phyloP scores from a whole-genome alignment of 495 filamentous ascomycete species.

The Aspergillus panamensis region DNA sequence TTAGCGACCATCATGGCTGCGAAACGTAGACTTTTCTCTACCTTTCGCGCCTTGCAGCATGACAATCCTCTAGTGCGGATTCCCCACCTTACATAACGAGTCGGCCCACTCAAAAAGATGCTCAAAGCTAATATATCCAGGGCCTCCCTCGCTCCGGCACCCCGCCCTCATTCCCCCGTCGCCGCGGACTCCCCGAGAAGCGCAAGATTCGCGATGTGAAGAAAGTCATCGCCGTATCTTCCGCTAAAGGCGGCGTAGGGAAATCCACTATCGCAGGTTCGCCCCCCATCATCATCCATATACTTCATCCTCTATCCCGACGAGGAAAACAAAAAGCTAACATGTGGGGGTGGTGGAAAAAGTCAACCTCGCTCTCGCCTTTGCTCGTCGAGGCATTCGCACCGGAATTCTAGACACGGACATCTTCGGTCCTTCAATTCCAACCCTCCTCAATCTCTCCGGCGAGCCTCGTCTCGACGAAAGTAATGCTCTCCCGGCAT shows the following conservation, averaged over 20 bases:
- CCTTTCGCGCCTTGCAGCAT: slow-evolving; percentile 63
- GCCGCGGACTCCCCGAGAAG: slow-evolving; percentile 78
- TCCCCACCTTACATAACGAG: too few relatives aligned
- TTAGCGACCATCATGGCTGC: slow-evolving; percentile 8
- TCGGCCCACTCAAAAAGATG: not conserved
- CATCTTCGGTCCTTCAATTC: slow-evolving; percentile 94
- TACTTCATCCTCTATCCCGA: not conserved
- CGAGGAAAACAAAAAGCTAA: not conserved
- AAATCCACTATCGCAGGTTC: slow-evolving; percentile 88
- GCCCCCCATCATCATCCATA: slow-evolving; percentile 7
- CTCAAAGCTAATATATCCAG: slow-evolving; percentile 38
- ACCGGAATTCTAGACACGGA: slow-evolving; percentile 91
- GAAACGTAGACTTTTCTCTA: slow-evolving; percentile 56
- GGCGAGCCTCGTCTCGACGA: slow-evolving; percentile 66
- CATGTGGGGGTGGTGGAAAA: too few relatives aligned
- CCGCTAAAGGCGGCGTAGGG: slow-evolving; percentile 94
- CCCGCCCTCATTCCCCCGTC: slow-evolving; percentile 67
- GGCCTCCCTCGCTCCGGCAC: slow-evolving; percentile 78
- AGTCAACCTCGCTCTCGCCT: slow-evolving; percentile 85
- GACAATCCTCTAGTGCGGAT: slow-evolving; percentile 80
- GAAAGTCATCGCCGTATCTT: slow-evolving; percentile 88
- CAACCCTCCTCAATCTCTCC: slow-evolving; percentile 78
- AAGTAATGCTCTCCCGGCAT: slow-evolving; percentile 33
- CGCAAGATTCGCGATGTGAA: slow-evolving; percentile 74
- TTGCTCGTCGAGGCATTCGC: slow-evolving; percentile 73